Evolutionary conservation across 805 yeast genomes (phyloP).

Genomic region (Zygosaccharomyces bisporus): DNA sequence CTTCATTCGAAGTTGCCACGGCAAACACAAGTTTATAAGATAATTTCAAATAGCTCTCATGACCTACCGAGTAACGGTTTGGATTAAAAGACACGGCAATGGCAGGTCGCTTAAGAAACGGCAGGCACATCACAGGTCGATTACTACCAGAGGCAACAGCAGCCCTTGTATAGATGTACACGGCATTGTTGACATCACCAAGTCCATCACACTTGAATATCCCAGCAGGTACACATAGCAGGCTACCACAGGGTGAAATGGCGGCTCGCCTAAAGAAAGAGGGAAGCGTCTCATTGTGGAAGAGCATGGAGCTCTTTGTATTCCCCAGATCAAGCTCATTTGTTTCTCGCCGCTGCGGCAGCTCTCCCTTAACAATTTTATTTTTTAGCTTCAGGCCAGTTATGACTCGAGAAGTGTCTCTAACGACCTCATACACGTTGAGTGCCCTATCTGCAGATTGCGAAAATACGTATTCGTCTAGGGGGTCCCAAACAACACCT

Average conservation of each 20-base stretch:
- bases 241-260: conserved; percentile 86
- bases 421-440: conserved; percentile 49
- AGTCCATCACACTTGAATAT: conserved; percentile 39
- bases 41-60: conserved; percentile 44
- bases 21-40: conserved; percentile 86
- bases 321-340: conserved; percentile 21
- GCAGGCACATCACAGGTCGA: conserved; percentile 74
- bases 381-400: conserved; percentile 28
- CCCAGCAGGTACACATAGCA: conserved; percentile 78
- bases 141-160: conserved; percentile 46
- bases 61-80: conserved; percentile 40
- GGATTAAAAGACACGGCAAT: conserved; percentile 80
- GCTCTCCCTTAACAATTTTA: conserved; percentile 54
- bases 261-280: conserved; percentile 84
- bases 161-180: conserved; percentile 70
- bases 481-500: conserved; percentile 96
- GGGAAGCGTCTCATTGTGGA: conserved; percentile 82
- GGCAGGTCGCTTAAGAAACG: conserved; percentile 80
- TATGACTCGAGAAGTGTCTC: conserved; percentile 13
- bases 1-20: conserved; percentile 86
- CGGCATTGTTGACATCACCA: conserved; percentile 57
- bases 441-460: conserved; percentile 88
- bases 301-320: conserved; percentile 45
- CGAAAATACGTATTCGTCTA: conserved; percentile 68
- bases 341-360: conserved; percentile 38